A percentile compares a stretch with the other conserved stretches of the same genome.
Evolutionary conservation across 768 basidiomycete genomes (phyloP).

Genomic region (Russula olivacea): DNA sequence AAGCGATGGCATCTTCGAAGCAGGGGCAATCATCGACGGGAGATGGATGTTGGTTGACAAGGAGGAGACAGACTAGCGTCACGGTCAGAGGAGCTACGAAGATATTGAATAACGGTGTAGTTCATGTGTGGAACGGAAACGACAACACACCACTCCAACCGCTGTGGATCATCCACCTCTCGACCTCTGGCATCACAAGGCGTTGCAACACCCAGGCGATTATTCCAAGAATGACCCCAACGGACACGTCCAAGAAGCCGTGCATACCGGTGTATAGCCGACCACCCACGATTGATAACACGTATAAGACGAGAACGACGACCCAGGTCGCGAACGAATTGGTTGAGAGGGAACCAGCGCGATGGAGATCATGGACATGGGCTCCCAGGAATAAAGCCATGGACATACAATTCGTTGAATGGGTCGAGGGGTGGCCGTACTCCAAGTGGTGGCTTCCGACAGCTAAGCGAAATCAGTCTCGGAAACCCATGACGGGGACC

Average conservation of each 20-base stretch:
- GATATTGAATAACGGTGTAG: neutral
- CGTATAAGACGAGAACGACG: constrained; percentile 48
- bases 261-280: constrained; percentile 88
- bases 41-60: constrained; percentile 87
- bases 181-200: constrained; percentile 35
- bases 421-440: constrained; percentile 95
- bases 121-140: constrained; percentile 9
- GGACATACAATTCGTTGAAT: constrained; percentile 86
- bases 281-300: constrained; percentile 69
- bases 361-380: constrained; percentile 49
- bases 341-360: constrained; percentile 38
- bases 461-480: constrained; percentile 36
- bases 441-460: constrained; percentile 79
- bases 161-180: constrained; percentile 37
- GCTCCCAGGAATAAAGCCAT: constrained; percentile 78
- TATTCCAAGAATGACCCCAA: constrained; percentile 60
- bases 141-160: constrained; percentile 35
- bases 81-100: constrained; percentile 51
- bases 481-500: neutral
- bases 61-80: constrained; percentile 56
- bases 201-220: constrained; percentile 51
- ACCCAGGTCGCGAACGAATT: constrained; percentile 39
- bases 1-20: constrained; percentile 95
- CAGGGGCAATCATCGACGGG: constrained; percentile 97
- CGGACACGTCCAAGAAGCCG: constrained; percentile 66